Evolutionary conservation across 1,284 basidiomycete genomes (phyloP).

Genomic region (Naganishia sp.): DNA sequence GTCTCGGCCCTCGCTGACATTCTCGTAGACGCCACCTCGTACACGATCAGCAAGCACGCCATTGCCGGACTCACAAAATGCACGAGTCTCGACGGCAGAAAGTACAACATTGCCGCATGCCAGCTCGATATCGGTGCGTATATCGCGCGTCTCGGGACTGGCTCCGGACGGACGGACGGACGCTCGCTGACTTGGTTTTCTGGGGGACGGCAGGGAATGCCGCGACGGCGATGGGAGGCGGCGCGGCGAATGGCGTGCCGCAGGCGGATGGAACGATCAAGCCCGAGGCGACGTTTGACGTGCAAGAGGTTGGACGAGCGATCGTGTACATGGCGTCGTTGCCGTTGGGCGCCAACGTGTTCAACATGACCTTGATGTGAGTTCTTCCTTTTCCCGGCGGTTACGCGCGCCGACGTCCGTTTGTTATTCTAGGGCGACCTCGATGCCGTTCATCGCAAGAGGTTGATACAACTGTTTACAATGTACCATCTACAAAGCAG

Average conservation of each 20-base stretch:
- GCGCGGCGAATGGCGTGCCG: slow-evolving; percentile 58
- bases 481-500: slow-evolving; percentile 2
- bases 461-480: slow-evolving; percentile 52
- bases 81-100: slow-evolving; percentile 72
- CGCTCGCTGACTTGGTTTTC: not conserved
- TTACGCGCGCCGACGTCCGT: not conserved
- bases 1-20: not conserved
- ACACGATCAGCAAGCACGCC: slow-evolving; percentile 77
- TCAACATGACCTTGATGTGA: slow-evolving; percentile 72
- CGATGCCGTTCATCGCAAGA: slow-evolving; percentile 65
- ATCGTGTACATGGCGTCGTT: slow-evolving; percentile 70
- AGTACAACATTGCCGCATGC: slow-evolving; percentile 70
- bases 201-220: slow-evolving; percentile 62
- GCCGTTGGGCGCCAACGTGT: slow-evolving; percentile 67
- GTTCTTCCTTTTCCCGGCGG: slow-evolving; percentile 40
- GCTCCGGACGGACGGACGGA: not conserved
- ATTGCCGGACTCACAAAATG: slow-evolving; percentile 72
- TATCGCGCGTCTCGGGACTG: not conserved
- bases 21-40: slow-evolving; percentile 59
- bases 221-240: slow-evolving; percentile 61
- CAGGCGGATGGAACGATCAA: slow-evolving; percentile 68
- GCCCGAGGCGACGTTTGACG: slow-evolving; percentile 68
- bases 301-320: slow-evolving; percentile 67
- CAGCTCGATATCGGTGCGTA: slow-evolving; percentile 73
- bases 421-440: slow-evolving; percentile 57